These are phyloP conservation scores for Oryza punctata DNA, from an alignment of 176 grass and related monocot genomes.

Conservation along the genomic window DNA sequence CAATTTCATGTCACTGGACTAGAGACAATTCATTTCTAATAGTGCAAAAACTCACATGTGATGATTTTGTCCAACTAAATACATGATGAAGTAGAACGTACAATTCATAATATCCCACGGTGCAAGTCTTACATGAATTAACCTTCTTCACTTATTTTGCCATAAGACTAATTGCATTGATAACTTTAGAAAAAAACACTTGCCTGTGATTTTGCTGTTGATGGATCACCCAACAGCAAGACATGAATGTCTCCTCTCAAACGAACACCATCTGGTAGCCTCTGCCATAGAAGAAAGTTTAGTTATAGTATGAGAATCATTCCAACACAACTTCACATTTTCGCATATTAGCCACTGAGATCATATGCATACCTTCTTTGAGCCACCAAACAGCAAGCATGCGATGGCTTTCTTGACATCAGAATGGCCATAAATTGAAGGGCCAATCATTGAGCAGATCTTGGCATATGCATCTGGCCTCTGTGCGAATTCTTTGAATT, in stretches of 20 bases:
- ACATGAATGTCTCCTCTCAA: slow-evolving; percentile 96
- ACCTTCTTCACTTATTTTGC: too few relatives aligned
- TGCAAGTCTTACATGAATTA: too few relatives aligned
- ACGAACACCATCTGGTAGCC: slow-evolving; percentile 79
- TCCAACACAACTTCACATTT: neutral
- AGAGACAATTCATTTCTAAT: neutral
- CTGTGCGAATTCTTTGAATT: slow-evolving; percentile 98
- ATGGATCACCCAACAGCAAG: slow-evolving; percentile 95
- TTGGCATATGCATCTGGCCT: slow-evolving; percentile 87
- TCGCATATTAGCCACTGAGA: neutral
- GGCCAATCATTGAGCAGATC: slow-evolving; percentile 83
- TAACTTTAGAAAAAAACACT: too few relatives aligned
- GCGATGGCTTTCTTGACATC: slow-evolving; percentile 97
- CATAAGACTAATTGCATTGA: too few relatives aligned
- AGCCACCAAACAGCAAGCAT: slow-evolving; percentile 88
- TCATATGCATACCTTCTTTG: slow-evolving; percentile 67
- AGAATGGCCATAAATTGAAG: slow-evolving; percentile 87
- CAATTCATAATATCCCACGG: too few relatives aligned
- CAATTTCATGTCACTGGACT: neutral
- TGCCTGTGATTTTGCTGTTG: slow-evolving; percentile 98
- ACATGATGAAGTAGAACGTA: too few relatives aligned
- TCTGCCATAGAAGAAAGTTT: slow-evolving; percentile 50
- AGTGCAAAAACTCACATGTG: too few relatives aligned
- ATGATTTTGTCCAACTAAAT: too few relatives aligned
- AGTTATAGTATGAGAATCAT: neutral